Evolutionary conservation across 441 rosid species (phyloP).

Genomic region (Adansonia madagascariensis): DNA sequence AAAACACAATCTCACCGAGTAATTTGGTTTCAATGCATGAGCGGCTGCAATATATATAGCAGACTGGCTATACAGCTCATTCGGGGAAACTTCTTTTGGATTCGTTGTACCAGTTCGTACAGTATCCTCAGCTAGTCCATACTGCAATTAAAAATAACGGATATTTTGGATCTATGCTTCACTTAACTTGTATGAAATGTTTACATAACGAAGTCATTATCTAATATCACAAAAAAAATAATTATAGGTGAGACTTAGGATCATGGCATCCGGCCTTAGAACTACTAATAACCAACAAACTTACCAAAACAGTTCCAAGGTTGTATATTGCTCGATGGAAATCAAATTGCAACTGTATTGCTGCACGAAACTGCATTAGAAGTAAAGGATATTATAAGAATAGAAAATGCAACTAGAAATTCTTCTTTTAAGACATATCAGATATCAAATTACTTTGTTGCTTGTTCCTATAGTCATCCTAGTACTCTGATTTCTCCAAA

Average conservation of each 20-base stretch:
- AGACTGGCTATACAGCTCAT: constrained; percentile 94
- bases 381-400: constrained; percentile 24
- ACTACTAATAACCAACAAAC: constrained; percentile 30
- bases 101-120: constrained; percentile 74
- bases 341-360: constrained; percentile 93
- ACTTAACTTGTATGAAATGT: not conserved
- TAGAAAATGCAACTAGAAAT: constrained; percentile 31
- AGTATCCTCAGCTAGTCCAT: constrained; percentile 99
- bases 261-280: not conserved
- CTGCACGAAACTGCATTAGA: constrained; percentile 85
- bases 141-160: constrained; percentile 49
- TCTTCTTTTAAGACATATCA: constrained; percentile 24
- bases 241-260: constrained; percentile 29
- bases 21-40: constrained; percentile 97
- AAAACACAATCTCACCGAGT: constrained; percentile 58
- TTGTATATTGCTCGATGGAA: constrained; percentile 98
- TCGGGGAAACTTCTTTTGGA: constrained; percentile 74
- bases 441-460: constrained; percentile 34
- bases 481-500: constrained; percentile 39
- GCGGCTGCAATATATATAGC: constrained; percentile 98
- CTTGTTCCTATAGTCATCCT: constrained; percentile 37
- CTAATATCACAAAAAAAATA: constrained; percentile 1
- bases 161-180: constrained; percentile 13
- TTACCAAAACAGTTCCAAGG: constrained; percentile 97
- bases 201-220: constrained; percentile 3